Conservation (phyloP, 306 rosid species). For the apple (Malus domestica) region DNA sequence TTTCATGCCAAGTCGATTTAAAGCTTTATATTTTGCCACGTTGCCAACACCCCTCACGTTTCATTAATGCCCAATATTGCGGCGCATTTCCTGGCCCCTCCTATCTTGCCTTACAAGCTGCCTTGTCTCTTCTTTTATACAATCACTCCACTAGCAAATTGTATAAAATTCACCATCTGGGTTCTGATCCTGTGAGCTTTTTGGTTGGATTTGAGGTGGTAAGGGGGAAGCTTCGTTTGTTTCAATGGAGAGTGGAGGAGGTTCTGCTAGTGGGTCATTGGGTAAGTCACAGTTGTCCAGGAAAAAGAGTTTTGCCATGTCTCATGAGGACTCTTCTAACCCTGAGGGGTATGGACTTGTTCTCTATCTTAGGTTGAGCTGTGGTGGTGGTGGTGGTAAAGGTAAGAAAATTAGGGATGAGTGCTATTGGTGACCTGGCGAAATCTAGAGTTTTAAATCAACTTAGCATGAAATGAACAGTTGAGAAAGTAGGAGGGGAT, state of each 20-base stretch:
- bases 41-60: no score
- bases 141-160: not conserved
- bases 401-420: no score
- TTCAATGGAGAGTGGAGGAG: slow-evolving; percentile 32
- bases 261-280: slow-evolving; percentile 29
- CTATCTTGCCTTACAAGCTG: no score
- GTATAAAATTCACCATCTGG: not conserved
- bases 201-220: not conserved
- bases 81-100: no score
- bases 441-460: no score
- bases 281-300: slow-evolving; percentile 56
- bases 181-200: not conserved
- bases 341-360: slow-evolving; percentile 79
- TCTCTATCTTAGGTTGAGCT: slow-evolving; percentile 68
- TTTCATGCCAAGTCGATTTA: no score
- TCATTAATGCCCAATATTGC: no score
- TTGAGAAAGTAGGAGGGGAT: no score
- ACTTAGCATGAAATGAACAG: no score
- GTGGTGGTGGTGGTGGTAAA: slow-evolving; percentile 24
- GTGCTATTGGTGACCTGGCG: no score
- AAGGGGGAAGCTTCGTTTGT: not conserved
- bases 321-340: slow-evolving; percentile 73
- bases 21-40: no score
- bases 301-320: slow-evolving; percentile 64
- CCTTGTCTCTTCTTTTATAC: not conserved